Conservation (phyloP, 768 basidiomycete genomes). For the Pilatotrama ljubarskyi region DNA sequence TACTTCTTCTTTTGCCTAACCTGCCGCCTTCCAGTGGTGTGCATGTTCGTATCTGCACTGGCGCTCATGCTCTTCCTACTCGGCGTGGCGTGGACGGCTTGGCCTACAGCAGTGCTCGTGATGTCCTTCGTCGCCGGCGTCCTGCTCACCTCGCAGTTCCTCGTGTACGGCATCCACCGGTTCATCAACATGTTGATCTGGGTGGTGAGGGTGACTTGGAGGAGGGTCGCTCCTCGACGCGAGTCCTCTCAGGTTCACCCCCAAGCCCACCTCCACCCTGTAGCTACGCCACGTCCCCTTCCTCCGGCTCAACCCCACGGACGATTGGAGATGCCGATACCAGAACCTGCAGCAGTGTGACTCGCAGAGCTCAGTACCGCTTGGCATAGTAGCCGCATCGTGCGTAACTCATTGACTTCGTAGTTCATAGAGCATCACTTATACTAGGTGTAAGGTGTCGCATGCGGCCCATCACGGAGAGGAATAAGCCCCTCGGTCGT, state of each 20-base stretch:
- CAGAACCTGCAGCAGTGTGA: neutral
- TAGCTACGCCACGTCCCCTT: neutral
- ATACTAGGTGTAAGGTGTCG: too few species aligned
- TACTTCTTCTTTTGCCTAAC: conserved; percentile 73
- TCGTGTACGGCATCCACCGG: conserved; percentile 51
- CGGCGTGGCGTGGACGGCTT: conserved; percentile 61
- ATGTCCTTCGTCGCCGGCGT: conserved; percentile 59
- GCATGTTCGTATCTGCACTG: conserved; percentile 56
- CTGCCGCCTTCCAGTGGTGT: conserved; percentile 61
- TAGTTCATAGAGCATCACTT: too few species aligned
- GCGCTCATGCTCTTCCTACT: conserved; percentile 61
- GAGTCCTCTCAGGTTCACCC: neutral
- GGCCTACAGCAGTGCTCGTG: conserved; percentile 61
- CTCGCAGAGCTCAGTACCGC: too few species aligned
- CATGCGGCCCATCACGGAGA: too few species aligned
- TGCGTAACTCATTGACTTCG: too few species aligned
- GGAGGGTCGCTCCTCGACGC: neutral
- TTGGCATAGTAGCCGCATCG: too few species aligned
- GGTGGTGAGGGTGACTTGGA: conserved; percentile 12
- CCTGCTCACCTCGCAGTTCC: conserved; percentile 63
- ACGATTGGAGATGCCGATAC: conserved; percentile 11
- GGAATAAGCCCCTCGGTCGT: too few species aligned
- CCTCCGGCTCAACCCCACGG: neutral
- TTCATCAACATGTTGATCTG: conserved; percentile 22
- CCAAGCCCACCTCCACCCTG: neutral